These are phyloP conservation scores for Russula ochroleuca DNA, from an alignment of 768 basidiomycete genomes.

Conservation along the genomic window DNA sequence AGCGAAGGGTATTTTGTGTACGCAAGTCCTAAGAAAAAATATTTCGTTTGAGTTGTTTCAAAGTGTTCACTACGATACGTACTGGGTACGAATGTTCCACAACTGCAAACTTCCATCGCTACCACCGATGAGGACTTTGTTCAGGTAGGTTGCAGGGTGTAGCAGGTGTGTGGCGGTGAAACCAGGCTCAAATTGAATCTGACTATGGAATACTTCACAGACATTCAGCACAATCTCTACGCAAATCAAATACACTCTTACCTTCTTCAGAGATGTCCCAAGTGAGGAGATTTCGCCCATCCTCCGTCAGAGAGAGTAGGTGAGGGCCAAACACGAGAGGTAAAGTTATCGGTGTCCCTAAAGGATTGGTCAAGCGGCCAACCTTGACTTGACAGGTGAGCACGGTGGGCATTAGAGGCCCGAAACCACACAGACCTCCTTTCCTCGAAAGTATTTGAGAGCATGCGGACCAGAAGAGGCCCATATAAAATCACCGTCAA, in stretches of 20 bases:
- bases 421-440: conserved; percentile 54
- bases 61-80: conserved; percentile 31
- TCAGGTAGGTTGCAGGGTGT: conserved; percentile 94
- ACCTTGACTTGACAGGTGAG: conserved; percentile 41
- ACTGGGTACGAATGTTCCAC: conserved; percentile 92
- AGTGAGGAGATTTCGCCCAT: conserved; percentile 67
- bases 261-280: conserved; percentile 70
- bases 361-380: conserved; percentile 56
- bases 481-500: conserved; percentile 88
- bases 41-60: background rate
- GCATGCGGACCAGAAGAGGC: conserved; percentile 62
- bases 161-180: conserved; percentile 84
- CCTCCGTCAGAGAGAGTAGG: conserved; percentile 73
- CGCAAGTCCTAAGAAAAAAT: conserved; percentile 54
- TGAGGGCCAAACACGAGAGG: conserved; percentile 79
- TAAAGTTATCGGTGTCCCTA: conserved; percentile 54
- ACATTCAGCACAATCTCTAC: background rate
- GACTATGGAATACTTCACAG: conserved; percentile 39
- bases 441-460: conserved; percentile 81
- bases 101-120: conserved; percentile 77
- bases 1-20: conserved; percentile 68
- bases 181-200: conserved; percentile 72
- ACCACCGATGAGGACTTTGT: conserved; percentile 87
- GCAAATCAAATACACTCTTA: conserved; percentile 29
- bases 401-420: background rate